Conservation (phyloP, 2,329 filamentous ascomycete species). For the Ophiocordyceps polyrhachis-furcata region DNA sequence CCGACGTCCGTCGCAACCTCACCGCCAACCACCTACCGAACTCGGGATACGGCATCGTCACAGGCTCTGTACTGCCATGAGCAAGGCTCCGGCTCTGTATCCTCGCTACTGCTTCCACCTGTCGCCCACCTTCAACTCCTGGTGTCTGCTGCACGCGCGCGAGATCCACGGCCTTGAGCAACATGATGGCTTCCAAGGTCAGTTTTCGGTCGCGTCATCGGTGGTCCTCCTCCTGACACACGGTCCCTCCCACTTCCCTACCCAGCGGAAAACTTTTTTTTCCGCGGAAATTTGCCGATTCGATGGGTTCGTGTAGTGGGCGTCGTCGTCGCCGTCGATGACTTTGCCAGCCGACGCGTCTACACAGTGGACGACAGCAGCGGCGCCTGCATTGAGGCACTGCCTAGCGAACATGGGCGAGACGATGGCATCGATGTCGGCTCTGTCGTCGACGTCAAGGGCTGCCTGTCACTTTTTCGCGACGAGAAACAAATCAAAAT, state of each 20-base stretch:
- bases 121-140: conserved; percentile 39
- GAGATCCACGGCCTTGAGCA: conserved; percentile 30
- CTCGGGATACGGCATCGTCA: background rate
- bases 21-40: background rate
- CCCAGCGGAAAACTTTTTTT: conserved; percentile 36
- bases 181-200: conserved; percentile 35
- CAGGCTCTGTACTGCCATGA: conserved; percentile 31
- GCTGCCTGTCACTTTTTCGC: conserved; percentile 27
- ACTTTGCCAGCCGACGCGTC: conserved; percentile 25
- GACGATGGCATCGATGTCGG: conserved; percentile 28
- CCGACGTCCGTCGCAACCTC: background rate
- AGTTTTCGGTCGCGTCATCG: conserved; percentile 1
- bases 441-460: conserved; percentile 37
- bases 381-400: conserved; percentile 35
- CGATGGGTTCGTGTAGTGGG: conserved; percentile 57
- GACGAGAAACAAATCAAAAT: conserved; percentile 32
- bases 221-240: background rate
- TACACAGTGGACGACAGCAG: conserved; percentile 49
- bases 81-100: conserved; percentile 26
- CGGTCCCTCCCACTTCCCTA: background rate
- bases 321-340: conserved; percentile 44
- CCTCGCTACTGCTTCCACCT: conserved; percentile 45
- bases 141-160: conserved; percentile 34
- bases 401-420: conserved; percentile 1
- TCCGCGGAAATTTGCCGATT: conserved; percentile 57